Base-by-base conservation (phyloP, 768 basidiomycete genomes). In the Boletus rufocinnamomeus region DNA sequence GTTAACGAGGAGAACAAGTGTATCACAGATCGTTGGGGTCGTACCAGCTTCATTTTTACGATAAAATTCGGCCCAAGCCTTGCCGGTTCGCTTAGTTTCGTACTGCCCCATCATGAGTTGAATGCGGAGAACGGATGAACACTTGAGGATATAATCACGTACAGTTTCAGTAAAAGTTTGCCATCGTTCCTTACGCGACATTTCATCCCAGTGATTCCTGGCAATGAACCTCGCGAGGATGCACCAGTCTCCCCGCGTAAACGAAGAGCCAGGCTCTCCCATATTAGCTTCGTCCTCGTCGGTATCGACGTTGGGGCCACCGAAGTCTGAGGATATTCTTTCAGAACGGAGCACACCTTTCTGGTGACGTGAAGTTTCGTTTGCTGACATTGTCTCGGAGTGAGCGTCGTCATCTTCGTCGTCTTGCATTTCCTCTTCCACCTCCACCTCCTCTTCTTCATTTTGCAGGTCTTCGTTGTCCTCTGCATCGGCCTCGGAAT, bases 51-150 rank as follows among this genome's bases (percentile, higher is more conserved):
- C 80, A 59, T 84, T 73, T 57, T 74, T 75, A 32, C 84, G 77
- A 63, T 82, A 86, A 62, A 80, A 84, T 66, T 87, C 84, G 21
- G 74, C 77, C 87, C 87, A 89, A 8, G 85, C 77, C 63, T 82
- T 85, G 4, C 69, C 67, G 37, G 82, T 76, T 59, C 87, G 76
- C 34, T 61, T 63, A 17, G 67, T 71, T 65, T 81, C 81, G 66
- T 81, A 77, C 87, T 88, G 46, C 8, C 51, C 30, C 38, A n/a
- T 50, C 52, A 52, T 62, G 43, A 63, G 51, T 48, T 14, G 30
- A 46, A 37, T 23, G 13, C 23, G 25, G n/a, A 52, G 41, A 46
- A 50, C 3, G 19, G 13, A 8, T 30, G 34, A 46, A 45, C 7
- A 56, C 17, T 10, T 27, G 49, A 21, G 13, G 4, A 51, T 16